Evolutionary conservation across 2,329 filamentous ascomycete species (phyloP).

Genomic region (Paracoccidioides brasiliensis): DNA sequence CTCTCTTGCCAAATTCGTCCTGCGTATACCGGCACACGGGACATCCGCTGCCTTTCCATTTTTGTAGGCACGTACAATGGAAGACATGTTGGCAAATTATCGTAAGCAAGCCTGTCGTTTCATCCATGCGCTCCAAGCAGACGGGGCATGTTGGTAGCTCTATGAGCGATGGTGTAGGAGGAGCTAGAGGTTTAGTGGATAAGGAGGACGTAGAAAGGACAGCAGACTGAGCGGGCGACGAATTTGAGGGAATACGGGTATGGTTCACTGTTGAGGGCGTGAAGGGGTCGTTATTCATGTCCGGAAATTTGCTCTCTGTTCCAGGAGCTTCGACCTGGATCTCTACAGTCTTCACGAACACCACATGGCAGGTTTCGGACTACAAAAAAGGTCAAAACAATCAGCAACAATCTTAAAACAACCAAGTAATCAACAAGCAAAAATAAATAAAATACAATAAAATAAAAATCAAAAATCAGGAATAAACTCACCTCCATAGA

Average conservation of each 20-base stretch:
- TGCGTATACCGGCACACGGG: conserved; percentile 88
- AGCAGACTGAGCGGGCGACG: conserved; percentile 18
- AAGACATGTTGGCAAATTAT: conserved; percentile 97
- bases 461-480: conserved; percentile 1
- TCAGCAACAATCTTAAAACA: conserved; percentile 9
- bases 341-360: conserved; percentile 84
- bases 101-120: conserved; percentile 85
- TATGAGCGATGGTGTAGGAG: conserved; percentile 69
- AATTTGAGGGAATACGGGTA: conserved; percentile 12
- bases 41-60: conserved; percentile 88
- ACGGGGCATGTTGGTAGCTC: conserved; percentile 94
- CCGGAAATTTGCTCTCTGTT: conserved; percentile 40
- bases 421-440: conserved; percentile 4
- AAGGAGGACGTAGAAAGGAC: conserved; percentile 33
- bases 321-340: conserved; percentile 38
- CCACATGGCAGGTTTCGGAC: conserved; percentile 89
- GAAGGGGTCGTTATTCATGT: conserved; percentile 52
- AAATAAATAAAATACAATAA: background rate
- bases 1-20: conserved; percentile 35
- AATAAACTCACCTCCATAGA: conserved; percentile 62
- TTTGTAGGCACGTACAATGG: conserved; percentile 89
- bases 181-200: conserved; percentile 50
- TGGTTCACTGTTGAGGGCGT: conserved; percentile 32
- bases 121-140: conserved; percentile 95
- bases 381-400: conserved; percentile 21